Base-by-base conservation (phyloP, 208 protist genomes). In the Trypanosoma theileri region DNA sequence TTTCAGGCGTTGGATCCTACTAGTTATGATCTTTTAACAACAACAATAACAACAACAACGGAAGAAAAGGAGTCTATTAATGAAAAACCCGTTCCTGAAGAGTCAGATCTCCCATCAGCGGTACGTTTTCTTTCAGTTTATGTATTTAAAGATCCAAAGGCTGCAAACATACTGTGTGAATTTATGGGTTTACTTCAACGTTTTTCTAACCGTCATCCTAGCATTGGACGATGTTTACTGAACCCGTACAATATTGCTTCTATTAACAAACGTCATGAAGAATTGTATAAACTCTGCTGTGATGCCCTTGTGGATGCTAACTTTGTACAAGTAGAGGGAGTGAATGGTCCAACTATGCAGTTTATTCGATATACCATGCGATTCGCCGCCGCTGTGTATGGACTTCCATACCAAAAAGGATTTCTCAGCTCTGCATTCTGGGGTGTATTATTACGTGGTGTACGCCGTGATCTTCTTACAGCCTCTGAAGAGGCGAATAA, bases 381-480 rank as follows among this genome's bases (percentile, higher is more conserved):
- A 22, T 88, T 81, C 63, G 82, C 85, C 1, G 83, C 77, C 9
- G 85, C 85, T 11, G 82, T 78, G 45, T 91, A 91, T 71, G 85
- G 85, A 31, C 70, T 79, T 40, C 60, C 70, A 24, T 91, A 87
- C 69, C 72, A 75, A 10, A 63, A 72, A 50, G 80, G 81, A 63
- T 72, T 50, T 41, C 67, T 91, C 45, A 80, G 77, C 13, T 79
- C 75, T 17, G 66, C 80, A 48, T 19, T 79, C 26, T 54, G 69
- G 21, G 41, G 69, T 26, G 58, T 81, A 14, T 50, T 56, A 0
- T 54, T 17, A 12, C 67, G 53, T 53, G 35, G 24, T 24, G 2
- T 64, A 41, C 55, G 26, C 4, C 57, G 50, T 17, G 55, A 64
- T 41, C 0, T 53, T 19, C 42, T 72, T 26, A 57, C 22, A 12